Evolutionary conservation across 164 flowering plant species (phyloP), one percentile per base, ranked within the genome.

Genomic region (Macadamia tetraphylla): DNA sequence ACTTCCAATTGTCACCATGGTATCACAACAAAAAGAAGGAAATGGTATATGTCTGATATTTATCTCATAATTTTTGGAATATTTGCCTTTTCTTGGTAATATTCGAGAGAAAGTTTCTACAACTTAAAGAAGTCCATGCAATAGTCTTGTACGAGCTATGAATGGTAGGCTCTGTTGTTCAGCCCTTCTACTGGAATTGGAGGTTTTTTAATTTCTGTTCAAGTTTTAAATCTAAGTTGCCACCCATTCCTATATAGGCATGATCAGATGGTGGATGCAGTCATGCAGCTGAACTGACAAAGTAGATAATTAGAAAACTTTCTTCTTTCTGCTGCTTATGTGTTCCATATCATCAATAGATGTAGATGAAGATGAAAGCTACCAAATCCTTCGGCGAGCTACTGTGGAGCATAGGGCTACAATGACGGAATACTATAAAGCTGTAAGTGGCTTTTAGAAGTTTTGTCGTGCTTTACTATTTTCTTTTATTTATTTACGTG

Each of bases 371-470:
- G 86, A 81, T 29, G 81, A 79, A 64, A 70, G 67, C 60, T 85
- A 78, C 71, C 71, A 80, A 23, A 71, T 60, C 67, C 82, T 84
- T 71, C 87, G 86, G 11, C 71, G 65, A 74, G 83, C 82, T 74
- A 82, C 76, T 62, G 81, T 68, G 81, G 88, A 87, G 70, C 74
- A 88, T 66, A 74, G 87, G 79, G 46, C 11, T 57, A 76, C 79
- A 29, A 88, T 83, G 91, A 85, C 78, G 70, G 85, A 80, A 72
- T 91, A 91, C 65, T 86, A 77, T 60, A 77, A 74, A 81, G 82
- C 92, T 64, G 97, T 88, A 78, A 62, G 89, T 80, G 2, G n/a
- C 65, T 48, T 23, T 23, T 1, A 31, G 30, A 2, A 6, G 29
- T 32, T 48, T 9, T 11, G 5, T 49, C 31, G 46, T 68, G 30